These are phyloP conservation scores for Xanthoconium separans DNA, from an alignment of 1,284 basidiomycete genomes.

Conservation along the genomic window DNA sequence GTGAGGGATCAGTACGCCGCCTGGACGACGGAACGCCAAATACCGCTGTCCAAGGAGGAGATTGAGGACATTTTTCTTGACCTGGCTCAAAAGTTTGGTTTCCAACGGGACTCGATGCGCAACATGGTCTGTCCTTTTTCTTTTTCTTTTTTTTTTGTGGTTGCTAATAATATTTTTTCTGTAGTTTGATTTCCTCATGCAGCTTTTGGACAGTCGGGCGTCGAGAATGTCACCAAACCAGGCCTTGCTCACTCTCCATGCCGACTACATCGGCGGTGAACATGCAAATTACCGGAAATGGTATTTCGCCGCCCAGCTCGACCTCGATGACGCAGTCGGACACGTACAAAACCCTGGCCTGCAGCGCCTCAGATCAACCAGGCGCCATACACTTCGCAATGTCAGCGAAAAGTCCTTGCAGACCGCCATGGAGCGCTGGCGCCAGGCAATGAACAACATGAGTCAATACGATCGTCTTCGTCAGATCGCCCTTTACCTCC, in stretches of 20 bases:
- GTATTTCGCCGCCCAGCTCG: constrained; percentile 99
- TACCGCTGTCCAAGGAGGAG: constrained; percentile 97
- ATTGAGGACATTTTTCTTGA: constrained; percentile 99
- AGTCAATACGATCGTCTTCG: constrained; percentile 96
- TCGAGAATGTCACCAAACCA: constrained; percentile 98
- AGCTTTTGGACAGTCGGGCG: constrained; percentile 92
- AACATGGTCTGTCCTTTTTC: constrained; percentile 67
- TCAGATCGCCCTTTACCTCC: constrained; percentile 93
- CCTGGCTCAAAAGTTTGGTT: constrained; percentile 98
- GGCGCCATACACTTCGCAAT: constrained; percentile 37
- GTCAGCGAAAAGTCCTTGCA: constrained; percentile 81
- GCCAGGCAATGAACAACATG: constrained; percentile 99
- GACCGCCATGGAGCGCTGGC: constrained; percentile 89
- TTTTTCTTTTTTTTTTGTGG: constrained; percentile 1
- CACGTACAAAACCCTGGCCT: constrained; percentile 90
- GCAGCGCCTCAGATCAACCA: constrained; percentile 75
- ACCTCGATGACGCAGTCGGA: constrained; percentile 97
- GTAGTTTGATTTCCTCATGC: constrained; percentile 98
- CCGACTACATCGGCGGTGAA: constrained; percentile 98
- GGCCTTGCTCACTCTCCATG: constrained; percentile 92
- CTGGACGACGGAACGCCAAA: constrained; percentile 90
- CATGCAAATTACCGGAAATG: constrained; percentile 98
- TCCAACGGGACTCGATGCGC: constrained; percentile 89
- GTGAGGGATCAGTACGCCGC: constrained; percentile 85
- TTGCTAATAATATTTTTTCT: constrained; percentile 6